Evolutionary conservation across 2,329 filamentous ascomycete species (phyloP), one percentile per base, ranked within the genome.

Genomic region (Stachybotrys chartarum): DNA sequence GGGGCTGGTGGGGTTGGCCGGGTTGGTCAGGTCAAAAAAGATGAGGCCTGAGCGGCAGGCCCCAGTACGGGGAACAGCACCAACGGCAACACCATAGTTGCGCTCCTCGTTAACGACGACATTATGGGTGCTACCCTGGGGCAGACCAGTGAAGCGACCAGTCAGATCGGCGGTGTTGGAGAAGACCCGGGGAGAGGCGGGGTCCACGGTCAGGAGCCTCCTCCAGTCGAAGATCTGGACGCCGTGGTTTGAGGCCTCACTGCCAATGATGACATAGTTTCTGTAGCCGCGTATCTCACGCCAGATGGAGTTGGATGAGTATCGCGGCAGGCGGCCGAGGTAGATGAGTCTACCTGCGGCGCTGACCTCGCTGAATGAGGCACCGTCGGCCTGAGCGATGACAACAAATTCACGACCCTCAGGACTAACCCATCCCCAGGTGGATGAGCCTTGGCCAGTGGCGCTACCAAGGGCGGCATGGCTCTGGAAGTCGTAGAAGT

Each of bases 161-260:
- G 68, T 67, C 24, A 73, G 55, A 55, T 72, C 70, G 30, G 56
- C 59, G 35, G 64, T 58, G 54, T 61, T 53, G 56, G 71, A 72
- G 32, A 55, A 58, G 60, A 62, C 63, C 51, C 64, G 71, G 12
- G 31, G 56, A 56, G 65, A 69, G 30, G 72, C 65, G 0, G 74
- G 70, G 61, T 77, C 32, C 70, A 70, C 49, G 71, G 68, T 39
- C 74, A 76, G 66, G 11, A 71, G 63, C 63, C 78, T 82, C 59
- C 71, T 78, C 78, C 83, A 75, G 63, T 85, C 82, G 58, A 85
- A 85, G 63, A 85, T 78, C 64, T 85, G 82, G 39, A 85, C 74
- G 32, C 79, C 78, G 61, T 84, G 81, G 53, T 70, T 65, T 17
- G 63, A 61, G 2, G 78, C 75, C 60, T 73, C 70, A 54, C 63